A percentile compares a stretch with the other conserved stretches of the same genome.
These are phyloP conservation scores for Arachis monticola DNA, from an alignment of 331 rosid species.

Conservation along the genomic window DNA sequence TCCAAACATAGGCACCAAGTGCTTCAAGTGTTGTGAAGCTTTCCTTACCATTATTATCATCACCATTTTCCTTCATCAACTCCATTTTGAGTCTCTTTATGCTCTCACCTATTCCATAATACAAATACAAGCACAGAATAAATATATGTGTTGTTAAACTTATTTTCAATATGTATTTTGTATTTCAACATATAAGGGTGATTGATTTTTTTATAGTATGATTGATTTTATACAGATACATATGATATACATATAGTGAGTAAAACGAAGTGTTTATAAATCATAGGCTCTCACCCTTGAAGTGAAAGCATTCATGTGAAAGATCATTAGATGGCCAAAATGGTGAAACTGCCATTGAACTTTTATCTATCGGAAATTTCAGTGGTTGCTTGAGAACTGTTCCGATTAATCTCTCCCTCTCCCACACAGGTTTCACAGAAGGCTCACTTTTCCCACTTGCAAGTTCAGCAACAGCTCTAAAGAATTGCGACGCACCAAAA, in stretches of 20 bases:
- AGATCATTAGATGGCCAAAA: conserved; percentile 50
- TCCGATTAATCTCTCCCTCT: conserved; percentile 48
- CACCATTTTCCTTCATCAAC: conserved; percentile 28
- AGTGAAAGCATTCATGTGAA: conserved; percentile 41
- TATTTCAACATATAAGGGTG: too few species aligned
- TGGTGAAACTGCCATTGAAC: conserved; percentile 48
- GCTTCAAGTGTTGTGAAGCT: conserved; percentile 56
- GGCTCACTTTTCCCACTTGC: conserved; percentile 49
- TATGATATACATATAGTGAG: too few species aligned
- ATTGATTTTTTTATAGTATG: too few species aligned
- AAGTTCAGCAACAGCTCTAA: conserved; percentile 45
- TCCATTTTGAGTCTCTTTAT: conserved; percentile 50
- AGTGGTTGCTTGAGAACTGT: conserved; percentile 35
- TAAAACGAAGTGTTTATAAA: too few species aligned
- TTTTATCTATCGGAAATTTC: conserved; percentile 31
- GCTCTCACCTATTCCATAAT: conserved; percentile 20
- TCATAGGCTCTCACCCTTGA: conserved; percentile 38
- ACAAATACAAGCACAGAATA: too few species aligned
- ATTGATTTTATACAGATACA: too few species aligned
- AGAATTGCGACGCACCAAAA: conserved; percentile 47
- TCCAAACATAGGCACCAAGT: conserved; percentile 63
- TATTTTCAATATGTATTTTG: too few species aligned
- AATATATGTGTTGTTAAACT: too few species aligned
- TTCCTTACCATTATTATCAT: not conserved
- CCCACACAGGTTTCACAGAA: conserved; percentile 51